Evolutionary conservation across 2,329 filamentous ascomycete genomes (phyloP), one percentile per base, ranked within the genome.

Genomic region (Talaromyces sp.): DNA sequence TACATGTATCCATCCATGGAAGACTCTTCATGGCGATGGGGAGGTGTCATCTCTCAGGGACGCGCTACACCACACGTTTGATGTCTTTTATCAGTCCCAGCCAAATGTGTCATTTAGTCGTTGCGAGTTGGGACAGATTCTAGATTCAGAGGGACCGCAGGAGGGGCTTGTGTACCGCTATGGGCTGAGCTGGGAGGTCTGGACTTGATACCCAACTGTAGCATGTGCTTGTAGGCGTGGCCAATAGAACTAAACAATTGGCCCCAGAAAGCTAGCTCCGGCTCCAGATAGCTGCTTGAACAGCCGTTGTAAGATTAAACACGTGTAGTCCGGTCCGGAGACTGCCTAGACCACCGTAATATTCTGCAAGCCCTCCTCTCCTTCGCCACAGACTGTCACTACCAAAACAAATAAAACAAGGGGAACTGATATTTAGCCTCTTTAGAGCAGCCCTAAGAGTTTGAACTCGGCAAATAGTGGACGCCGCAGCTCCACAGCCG

Each of bases 1-100:
- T 3, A 72, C 71, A 3, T 80, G 78, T 60, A 72, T 74, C 39
- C 67, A 74, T 52, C 78, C 78, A 1, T 80, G 77, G 78, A 64
- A 71, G 24, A 69, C 73, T 0, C 67, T 80, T 2, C 78, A 80
- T 41, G 73, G 74, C 0, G 67, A 68, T 2, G 72, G 74, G 1
- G 60, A 68, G 0, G 76, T 80, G 0, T 45, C 59, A 2, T 74
- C 65, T 14, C 69, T 80, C 1, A 67, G 62, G 0, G 75, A 79
- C 61, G 76, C 77, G 3, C 57, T 80, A 27, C 35, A 70, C 16
- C 16, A 63, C 9, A 33, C 66, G 3, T 77, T 72, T 33, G 75
- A 80, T 65, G 48, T 22, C 0, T 78, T 79, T 47, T 80, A 80
- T 62, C 19, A 61, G 0, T 33, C 61, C 0, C 75, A 78, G 56